Evolutionary conservation across 1,284 basidiomycete genomes (phyloP).

Genomic region (Fistulinella staudtii): DNA sequence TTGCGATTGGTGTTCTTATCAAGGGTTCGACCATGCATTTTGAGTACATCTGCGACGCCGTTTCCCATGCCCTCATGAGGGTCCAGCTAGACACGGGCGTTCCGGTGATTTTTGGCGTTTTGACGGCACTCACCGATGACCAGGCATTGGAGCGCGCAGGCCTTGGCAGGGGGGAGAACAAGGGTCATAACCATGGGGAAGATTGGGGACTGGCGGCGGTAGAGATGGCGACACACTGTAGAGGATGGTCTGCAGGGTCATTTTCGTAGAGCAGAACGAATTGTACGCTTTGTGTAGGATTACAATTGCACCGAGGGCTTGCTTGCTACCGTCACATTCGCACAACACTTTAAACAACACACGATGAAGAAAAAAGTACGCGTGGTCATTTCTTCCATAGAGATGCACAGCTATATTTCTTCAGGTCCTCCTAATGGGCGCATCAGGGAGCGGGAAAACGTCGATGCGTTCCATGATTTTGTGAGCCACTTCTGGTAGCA

Average conservation of each 20-base stretch:
- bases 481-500: conserved; percentile 45
- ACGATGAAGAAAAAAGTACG: conserved; percentile 46
- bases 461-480: conserved; percentile 99
- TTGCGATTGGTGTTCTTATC: conserved; percentile 96
- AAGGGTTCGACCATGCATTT: conserved; percentile 98
- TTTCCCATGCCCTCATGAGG: conserved; percentile 91
- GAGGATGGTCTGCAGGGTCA: conserved; percentile 74
- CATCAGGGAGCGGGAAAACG: conserved; percentile 87
- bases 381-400: not conserved
- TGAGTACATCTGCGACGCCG: conserved; percentile 95
- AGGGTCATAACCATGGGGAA: conserved; percentile 91
- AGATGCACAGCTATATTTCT: not conserved
- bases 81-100: conserved; percentile 89
- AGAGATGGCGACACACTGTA: conserved; percentile 78
- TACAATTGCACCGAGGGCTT: not conserved
- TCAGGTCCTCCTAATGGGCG: conserved; percentile 91
- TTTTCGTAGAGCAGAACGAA: conserved; percentile 38
- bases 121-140: conserved; percentile 91
- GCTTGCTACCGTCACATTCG: no score
- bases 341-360: not conserved
- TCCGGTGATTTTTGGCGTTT: conserved; percentile 96
- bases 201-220: conserved; percentile 96
- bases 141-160: conserved; percentile 94
- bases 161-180: conserved; percentile 57
- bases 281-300: conserved; percentile 9